Evolutionary conservation across 768 basidiomycete species (phyloP), one percentile per base, ranked within the genome.

Genomic region (Amanita rubescens): DNA sequence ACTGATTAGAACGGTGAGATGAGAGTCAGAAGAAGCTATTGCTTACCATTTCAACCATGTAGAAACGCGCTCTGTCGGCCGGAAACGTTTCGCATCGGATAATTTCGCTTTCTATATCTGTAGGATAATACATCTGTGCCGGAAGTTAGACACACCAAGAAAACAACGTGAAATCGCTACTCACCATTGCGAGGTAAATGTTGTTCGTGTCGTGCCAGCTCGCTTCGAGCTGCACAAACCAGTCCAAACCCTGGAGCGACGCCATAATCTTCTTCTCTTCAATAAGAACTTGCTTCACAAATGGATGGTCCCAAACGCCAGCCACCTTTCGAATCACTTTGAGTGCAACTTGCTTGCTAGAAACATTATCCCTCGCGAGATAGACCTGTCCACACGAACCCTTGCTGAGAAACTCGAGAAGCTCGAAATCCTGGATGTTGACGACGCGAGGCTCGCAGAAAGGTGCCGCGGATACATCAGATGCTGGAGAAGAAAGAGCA

Each of bases 41-140:
- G 56, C 67, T 54, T 45, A 71, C 71, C 34, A 71, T 58, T 60
- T 72, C 69, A 11, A 65, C 65, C 49, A 66, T 67, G 38, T 71
- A 71, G 34, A 71, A 68, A 20, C 63, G 62, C 19, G 67, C 65
- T 15, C 61, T 55, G n/a, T 50, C 37, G 5, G 60, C 54, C 3
- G 59, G 58, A 14, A 69, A 60, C 2, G 46, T 56, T 19, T 58
- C 60, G 25, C 64, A 64, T 3, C 64, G 57, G 30, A 63, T 59
- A 38, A 71, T 61, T 49, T 69, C 67, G 32, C 59, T 59, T 33
- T 67, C 66, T 12, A 71, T 42, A 53, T 67, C 67, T 5, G 63
- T 67, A 5, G 65, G 64, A 48, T 66, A 64, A 5, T 60, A 51
- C 5, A 62, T 58, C 68, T 69, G 50, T 14, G 45, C 49, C 1